phyloP scores from a whole-genome alignment of 495 filamentous ascomycete species.

The Annulohypoxylon nitens region DNA sequence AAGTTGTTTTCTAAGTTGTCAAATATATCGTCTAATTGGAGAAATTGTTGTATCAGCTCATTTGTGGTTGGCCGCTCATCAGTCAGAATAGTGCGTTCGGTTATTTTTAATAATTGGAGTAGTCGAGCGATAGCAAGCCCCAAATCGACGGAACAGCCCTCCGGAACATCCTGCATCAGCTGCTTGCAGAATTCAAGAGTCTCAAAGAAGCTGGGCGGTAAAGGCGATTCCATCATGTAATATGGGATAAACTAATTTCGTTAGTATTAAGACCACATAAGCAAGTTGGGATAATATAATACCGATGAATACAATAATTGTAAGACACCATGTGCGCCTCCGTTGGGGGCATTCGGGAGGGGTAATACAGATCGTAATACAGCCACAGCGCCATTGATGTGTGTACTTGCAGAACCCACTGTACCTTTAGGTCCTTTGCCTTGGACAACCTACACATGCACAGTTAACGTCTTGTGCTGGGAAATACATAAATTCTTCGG shows the following conservation, averaged over 20 bases:
- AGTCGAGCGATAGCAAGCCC: conserved; percentile 51
- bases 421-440: conserved; percentile 47
- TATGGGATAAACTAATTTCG: conserved; percentile 53
- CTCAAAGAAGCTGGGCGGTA: conserved; percentile 55
- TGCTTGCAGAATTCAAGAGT: conserved; percentile 52
- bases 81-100: conserved; percentile 45
- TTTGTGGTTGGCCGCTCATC: conserved; percentile 53
- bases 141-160: conserved; percentile 51
- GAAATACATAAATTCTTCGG: neutral
- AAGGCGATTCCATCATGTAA: conserved; percentile 46
- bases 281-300: neutral
- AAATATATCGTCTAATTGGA: conserved; percentile 54
- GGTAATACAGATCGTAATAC: conserved; percentile 55
- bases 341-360: conserved; percentile 42
- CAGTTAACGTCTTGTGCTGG: conserved; percentile 27
- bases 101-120: conserved; percentile 51
- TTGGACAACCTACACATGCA: conserved; percentile 50
- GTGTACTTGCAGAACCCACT: conserved; percentile 56
- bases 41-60: conserved; percentile 48
- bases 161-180: conserved; percentile 38
- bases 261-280: conserved; percentile 17
- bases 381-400: conserved; percentile 61
- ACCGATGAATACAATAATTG: conserved; percentile 63
- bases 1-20: conserved; percentile 52
- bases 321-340: conserved; percentile 54